Base-by-base conservation (phyloP, 129 eudicot genomes). In the Rutidosis leptorrhynchoides region DNA sequence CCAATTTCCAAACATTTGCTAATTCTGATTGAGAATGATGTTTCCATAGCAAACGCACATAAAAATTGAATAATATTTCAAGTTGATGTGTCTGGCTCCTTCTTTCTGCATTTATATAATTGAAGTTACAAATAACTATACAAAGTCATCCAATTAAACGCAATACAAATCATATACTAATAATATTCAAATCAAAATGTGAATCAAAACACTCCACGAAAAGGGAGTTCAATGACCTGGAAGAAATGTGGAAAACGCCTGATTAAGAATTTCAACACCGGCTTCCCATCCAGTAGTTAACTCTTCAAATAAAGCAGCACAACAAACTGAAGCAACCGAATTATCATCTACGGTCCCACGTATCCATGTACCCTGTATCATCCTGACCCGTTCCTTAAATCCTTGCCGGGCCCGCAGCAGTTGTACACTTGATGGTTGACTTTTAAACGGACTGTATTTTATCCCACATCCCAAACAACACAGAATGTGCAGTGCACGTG, bases 281-380 rank as follows among this genome's bases (percentile, higher is more conserved):
- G 95, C 79, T 67, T 70, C 73, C 78, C 77, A 82, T 37, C 95
- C 96, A 28, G 84, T 33, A 40, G 95, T 89, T 81, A 89, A 69
- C 79, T 94, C 95, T 86, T 94, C 97, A 73, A 89, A 94, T 64
- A 94, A 84, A 64, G 97, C 95, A 67, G 99, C 97, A 45, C 88
- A 84, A 83, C 99, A 86, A 32, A 94, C 66, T 25, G 88, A 82
- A 75, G 97, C 88, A 77, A 78, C 63, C 32, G 93, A 81, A 68
- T 77, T 74, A 58, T 89, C 95, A 74, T 94, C 88, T 49, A 80
- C 54, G 29, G 62, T 67, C 67, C 89, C 86, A 46, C 81, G 86
- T 72, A 79, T 68, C 90, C 96, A 87, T 10, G 61, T 74, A 23
- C 82, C 77, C 78, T 85, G 80, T 64, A 86, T 46, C 65, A 68